Evolutionary conservation across 2,329 filamentous ascomycete genomes (phyloP).

Genomic region (Periconia sp.): DNA sequence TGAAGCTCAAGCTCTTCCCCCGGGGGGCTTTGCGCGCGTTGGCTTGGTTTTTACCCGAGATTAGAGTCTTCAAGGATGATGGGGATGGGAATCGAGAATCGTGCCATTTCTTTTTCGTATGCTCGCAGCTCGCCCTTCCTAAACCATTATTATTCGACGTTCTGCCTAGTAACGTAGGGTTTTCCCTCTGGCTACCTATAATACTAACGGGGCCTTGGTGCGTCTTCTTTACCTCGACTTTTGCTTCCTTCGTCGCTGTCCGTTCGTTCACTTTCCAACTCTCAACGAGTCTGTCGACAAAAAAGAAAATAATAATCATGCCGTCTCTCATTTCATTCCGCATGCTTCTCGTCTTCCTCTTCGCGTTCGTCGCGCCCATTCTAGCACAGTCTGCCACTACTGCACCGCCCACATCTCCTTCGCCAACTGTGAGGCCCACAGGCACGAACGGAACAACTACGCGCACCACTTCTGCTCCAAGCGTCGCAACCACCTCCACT

Average conservation of each 20-base stretch:
- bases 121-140: no score
- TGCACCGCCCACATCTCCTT: conserved; percentile 26
- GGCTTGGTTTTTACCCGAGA: conserved; percentile 35
- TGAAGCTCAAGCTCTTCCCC: conserved; percentile 5
- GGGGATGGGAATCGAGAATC: not conserved
- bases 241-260: conserved; percentile 16
- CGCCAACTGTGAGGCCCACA: conserved; percentile 22
- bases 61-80: conserved; percentile 25
- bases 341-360: conserved; percentile 34
- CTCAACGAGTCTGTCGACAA: not conserved
- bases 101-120: no score
- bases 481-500: conserved; percentile 32
- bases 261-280: conserved; percentile 1
- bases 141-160: no score
- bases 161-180: conserved; percentile 6
- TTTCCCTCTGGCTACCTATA: conserved; percentile 9
- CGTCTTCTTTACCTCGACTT: conserved; percentile 18
- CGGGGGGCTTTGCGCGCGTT: conserved; percentile 22
- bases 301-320: conserved; percentile 27
- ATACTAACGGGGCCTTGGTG: conserved; percentile 17
- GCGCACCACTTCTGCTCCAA: conserved; percentile 23
- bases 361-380: conserved; percentile 26
- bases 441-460: conserved; percentile 19
- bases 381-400: conserved; percentile 30
- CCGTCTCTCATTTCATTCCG: conserved; percentile 34